phyloP scores from a whole-genome alignment of 192 early-diverging fungal genomes.

The Umbelopsis ramanniana region DNA sequence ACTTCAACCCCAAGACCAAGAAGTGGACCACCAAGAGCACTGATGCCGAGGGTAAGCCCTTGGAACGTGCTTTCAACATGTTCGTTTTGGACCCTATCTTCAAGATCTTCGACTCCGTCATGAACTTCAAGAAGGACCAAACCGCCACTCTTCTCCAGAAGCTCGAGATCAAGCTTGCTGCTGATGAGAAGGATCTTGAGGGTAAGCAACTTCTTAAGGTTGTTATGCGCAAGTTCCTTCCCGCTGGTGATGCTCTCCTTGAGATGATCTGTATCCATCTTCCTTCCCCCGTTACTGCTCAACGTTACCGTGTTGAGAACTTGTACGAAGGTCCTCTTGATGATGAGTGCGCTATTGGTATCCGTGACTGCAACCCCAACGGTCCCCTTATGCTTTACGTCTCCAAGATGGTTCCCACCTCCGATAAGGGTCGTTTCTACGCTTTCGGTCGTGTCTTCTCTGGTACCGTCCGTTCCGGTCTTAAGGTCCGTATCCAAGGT shows the following conservation, averaged over 20 bases:
- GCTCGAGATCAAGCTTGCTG: constrained; percentile 82
- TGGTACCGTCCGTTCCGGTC: constrained; percentile 94
- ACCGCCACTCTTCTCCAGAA: constrained; percentile 79
- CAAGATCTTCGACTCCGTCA: constrained; percentile 93
- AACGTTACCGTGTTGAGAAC: constrained; percentile 88
- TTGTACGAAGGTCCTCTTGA: constrained; percentile 97
- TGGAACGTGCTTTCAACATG: constrained; percentile 98
- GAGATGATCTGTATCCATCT: constrained; percentile 99
- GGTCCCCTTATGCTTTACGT: constrained; percentile 99
- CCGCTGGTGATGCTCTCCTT: constrained; percentile 94
- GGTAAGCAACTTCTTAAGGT: constrained; percentile 95
- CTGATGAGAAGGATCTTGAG: constrained; percentile 87
- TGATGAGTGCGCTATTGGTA: constrained; percentile 91
- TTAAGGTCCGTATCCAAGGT: constrained; percentile 99
- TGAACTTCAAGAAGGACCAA: constrained; percentile 96
- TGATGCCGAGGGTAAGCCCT: constrained; percentile 75
- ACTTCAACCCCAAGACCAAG: constrained; percentile 97
- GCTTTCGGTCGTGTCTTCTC: constrained; percentile 99
- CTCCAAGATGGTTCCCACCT: constrained; percentile 99
- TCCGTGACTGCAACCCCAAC: constrained; percentile 87
- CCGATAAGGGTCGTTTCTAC: constrained; percentile 99
- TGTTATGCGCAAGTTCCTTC: constrained; percentile 98
- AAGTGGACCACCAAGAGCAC: constrained; percentile 89
- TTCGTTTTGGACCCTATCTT: constrained; percentile 98
- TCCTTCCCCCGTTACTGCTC: constrained; percentile 92